Percentiles rank a stretch among this genome's conserved stretches.
Conservation (phyloP, 768 basidiomycete species). For the Nidularia sp. region DNA sequence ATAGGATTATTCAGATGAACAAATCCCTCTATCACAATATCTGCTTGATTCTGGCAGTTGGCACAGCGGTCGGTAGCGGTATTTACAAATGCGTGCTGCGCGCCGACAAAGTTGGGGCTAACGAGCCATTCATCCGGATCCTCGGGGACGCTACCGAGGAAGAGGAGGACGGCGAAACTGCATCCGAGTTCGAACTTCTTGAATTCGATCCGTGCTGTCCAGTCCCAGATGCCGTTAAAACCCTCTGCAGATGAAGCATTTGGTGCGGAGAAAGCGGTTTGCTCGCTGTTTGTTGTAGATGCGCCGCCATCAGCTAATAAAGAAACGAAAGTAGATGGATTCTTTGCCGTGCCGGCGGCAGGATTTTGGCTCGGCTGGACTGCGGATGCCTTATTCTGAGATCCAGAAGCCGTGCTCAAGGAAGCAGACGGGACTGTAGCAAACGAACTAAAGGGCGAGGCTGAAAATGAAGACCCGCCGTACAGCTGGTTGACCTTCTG, state of each 20-base stretch:
- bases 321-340: no score
- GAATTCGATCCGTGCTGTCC: conserved; percentile 36
- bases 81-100: conserved; percentile 37
- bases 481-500: conserved; percentile 31
- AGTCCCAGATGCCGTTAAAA: conserved; percentile 23
- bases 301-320: background rate
- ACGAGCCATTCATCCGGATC: conserved; percentile 32
- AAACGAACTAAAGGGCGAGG: background rate
- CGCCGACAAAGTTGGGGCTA: conserved; percentile 34
- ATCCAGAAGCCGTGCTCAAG: background rate
- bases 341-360: no score
- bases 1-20: conserved; percentile 38
- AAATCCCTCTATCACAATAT: conserved; percentile 35
- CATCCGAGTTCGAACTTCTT: conserved; percentile 38
- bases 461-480: conserved; percentile 12
- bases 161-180: conserved; percentile 40
- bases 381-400: background rate
- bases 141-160: conserved; percentile 37
- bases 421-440: background rate
- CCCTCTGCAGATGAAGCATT: background rate
- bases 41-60: conserved; percentile 30
- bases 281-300: background rate
- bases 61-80: conserved; percentile 27
- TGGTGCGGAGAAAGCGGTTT: background rate
- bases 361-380: background rate